A percentile compares a stretch with the other conserved stretches of the same genome.
phyloP scores from a whole-genome alignment of 768 basidiomycete genomes.

The Kwoniella sp. region DNA sequence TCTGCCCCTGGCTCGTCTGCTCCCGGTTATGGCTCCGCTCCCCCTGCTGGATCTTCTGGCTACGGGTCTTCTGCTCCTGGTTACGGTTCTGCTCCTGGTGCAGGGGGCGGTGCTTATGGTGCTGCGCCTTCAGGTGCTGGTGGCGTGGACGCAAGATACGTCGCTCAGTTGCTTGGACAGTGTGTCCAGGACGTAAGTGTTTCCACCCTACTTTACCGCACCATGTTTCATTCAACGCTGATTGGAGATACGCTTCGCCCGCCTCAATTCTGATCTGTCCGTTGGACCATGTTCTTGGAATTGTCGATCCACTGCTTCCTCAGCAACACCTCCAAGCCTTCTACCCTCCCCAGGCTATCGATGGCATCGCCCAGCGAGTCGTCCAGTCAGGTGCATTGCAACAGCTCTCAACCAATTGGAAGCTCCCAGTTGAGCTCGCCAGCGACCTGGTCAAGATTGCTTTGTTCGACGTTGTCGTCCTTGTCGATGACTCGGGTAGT shows the following conservation, averaged over 20 bases:
- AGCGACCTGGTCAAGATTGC: conserved; percentile 55
- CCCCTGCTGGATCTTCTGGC: conserved; percentile 10
- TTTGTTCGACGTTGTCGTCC: conserved; percentile 55
- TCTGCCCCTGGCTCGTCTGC: too few species aligned
- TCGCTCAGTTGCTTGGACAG: conserved; percentile 33
- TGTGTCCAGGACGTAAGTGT: conserved; percentile 44
- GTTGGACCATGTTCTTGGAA: too few species aligned
- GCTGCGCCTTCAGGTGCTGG: conserved; percentile 20
- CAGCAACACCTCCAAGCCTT: conserved; percentile 57
- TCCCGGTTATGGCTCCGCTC: too few species aligned
- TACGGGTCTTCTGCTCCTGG: not conserved
- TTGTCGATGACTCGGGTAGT: conserved; percentile 49
- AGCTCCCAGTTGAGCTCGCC: conserved; percentile 56
- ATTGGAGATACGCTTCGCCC: too few species aligned
- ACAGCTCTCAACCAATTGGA: conserved; percentile 53
- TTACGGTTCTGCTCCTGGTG: conserved; percentile 9
- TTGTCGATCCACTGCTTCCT: too few species aligned
- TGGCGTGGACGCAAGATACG: conserved; percentile 36
- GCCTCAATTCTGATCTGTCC: not conserved
- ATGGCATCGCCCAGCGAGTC: conserved; percentile 55
- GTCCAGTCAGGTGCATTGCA: conserved; percentile 51
- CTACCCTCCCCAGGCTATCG: conserved; percentile 55
- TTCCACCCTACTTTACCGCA: too few species aligned
- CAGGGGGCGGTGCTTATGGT: conserved; percentile 5
- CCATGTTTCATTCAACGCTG: too few species aligned